These are phyloP conservation scores for Coniferiporia weirii DNA, from an alignment of 1,284 basidiomycete genomes.

Conservation along the genomic window DNA sequence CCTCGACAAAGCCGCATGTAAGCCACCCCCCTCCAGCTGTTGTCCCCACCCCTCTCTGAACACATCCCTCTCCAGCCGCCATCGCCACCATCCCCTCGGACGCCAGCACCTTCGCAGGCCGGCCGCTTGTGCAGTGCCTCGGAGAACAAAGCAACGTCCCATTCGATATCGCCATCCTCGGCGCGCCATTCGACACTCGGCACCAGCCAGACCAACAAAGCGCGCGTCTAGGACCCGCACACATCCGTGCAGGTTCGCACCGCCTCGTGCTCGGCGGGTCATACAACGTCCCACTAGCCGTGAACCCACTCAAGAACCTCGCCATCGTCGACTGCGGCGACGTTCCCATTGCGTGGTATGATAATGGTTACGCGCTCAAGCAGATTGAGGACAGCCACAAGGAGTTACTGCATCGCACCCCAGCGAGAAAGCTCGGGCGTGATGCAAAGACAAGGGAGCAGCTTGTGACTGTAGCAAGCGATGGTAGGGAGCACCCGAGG, in stretches of 20 bases:
- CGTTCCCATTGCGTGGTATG: slow-evolving; percentile 57
- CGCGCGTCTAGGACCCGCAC: slow-evolving; percentile 73
- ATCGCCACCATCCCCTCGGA: slow-evolving; percentile 69
- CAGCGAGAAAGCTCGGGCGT: slow-evolving; percentile 57
- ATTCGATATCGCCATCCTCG: slow-evolving; percentile 76
- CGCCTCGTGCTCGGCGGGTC: slow-evolving; percentile 68
- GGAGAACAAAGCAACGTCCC: slow-evolving; percentile 46
- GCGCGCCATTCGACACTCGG: slow-evolving; percentile 74
- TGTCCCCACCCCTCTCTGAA: neutral
- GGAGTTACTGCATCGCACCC: slow-evolving; percentile 51
- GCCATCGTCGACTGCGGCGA: slow-evolving; percentile 73
- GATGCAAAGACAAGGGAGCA: slow-evolving; percentile 51
- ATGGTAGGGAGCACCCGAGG: slow-evolving; percentile 63
- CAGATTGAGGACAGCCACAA: slow-evolving; percentile 70
- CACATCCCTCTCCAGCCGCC: slow-evolving; percentile 40
- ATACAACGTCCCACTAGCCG: slow-evolving; percentile 66
- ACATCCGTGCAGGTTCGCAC: slow-evolving; percentile 70
- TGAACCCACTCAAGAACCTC: slow-evolving; percentile 63
- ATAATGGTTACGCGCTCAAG: slow-evolving; percentile 63
- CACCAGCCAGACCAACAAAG: slow-evolving; percentile 69
- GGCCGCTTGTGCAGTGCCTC: slow-evolving; percentile 72
- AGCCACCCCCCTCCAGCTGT: too few species aligned
- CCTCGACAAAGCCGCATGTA: too few species aligned
- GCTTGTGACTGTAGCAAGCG: slow-evolving; percentile 48
- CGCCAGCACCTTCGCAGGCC: slow-evolving; percentile 68